phyloP scores from a whole-genome alignment of 805 yeast genomes.

The Geotrichum ghanense region DNA sequence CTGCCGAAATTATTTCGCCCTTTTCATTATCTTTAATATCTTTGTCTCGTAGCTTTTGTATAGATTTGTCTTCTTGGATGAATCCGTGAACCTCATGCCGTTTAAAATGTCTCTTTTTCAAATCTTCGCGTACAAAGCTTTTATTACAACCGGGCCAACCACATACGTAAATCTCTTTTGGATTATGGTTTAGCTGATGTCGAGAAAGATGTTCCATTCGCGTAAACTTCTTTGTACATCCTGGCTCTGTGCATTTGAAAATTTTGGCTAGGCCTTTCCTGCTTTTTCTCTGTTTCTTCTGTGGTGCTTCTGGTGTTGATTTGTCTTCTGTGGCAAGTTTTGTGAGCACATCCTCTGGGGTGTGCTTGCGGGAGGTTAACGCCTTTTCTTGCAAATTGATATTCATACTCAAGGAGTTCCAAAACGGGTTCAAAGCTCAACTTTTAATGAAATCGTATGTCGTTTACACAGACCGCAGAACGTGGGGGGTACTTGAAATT shows the following conservation, averaged over 20 bases:
- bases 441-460: too few species aligned
- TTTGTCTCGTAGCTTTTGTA: neutral
- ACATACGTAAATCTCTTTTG: slow-evolving; percentile 26
- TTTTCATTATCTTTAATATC: neutral
- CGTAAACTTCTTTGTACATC: slow-evolving; percentile 20
- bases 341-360: too few species aligned
- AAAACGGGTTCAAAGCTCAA: too few species aligned
- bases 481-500: too few species aligned
- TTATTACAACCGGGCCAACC: slow-evolving; percentile 24
- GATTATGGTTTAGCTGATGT: slow-evolving; percentile 22
- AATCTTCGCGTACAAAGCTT: slow-evolving; percentile 27
- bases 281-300: slow-evolving; percentile 14
- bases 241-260: slow-evolving; percentile 19
- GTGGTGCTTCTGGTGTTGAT: slow-evolving; percentile 8
- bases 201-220: slow-evolving; percentile 19
- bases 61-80: slow-evolving; percentile 3
- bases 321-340: slow-evolving; percentile 1
- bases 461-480: too few species aligned
- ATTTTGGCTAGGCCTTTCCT: slow-evolving; percentile 21
- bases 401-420: too few species aligned
- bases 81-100: slow-evolving; percentile 19
- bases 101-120: slow-evolving; percentile 23
- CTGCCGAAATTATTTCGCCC: neutral
- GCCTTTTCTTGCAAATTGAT: too few species aligned
- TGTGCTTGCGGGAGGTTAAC: too few species aligned